Base-by-base conservation (phyloP, 2,329 filamentous ascomycete genomes). In the Penicillium sp. region DNA sequence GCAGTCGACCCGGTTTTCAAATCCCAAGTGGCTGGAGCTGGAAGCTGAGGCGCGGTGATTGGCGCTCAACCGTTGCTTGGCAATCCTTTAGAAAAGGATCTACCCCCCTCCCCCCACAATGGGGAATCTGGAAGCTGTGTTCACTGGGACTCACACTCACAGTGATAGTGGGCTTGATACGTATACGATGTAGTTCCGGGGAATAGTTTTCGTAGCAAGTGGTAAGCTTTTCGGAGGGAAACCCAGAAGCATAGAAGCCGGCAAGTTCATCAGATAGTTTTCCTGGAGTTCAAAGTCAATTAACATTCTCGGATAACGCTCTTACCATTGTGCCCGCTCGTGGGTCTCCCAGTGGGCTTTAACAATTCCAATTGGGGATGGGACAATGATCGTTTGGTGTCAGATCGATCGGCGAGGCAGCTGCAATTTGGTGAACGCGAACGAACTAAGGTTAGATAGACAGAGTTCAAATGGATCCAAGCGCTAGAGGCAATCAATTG, bases 251-350 rank as follows among this genome's bases (percentile, higher is more conserved):
- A 54, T 49, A 49, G 25, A 27, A 19, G 7, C 6, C 13, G 42
- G 48, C 53, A 58, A 59, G 49, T 36, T 49, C 53, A n/a, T 25
- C 9, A 31, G 23, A 35, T 39, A 38, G 45, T 29, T 53, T 62
- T 64, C 54, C 60, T 43, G 61, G 58, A 60, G 62, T 38, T 49
- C 49, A 47, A 47, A 55, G 50, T 59, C 15, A 52, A 58, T 56
- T 56, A 53, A 53, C 21, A 48, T 64, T 60, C 52, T 56, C 17
- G 27, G 23, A 29, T 25, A 27, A 42, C 27, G 25, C 44, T 27
- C 44, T 54, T 44, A 44, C 42, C 25, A 44, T 29, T 44, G 25
- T 9, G 6, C 17, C 12, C 31, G 13, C 19, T 43, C 10, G 31
- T 27, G 41, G 50, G 21, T 36, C 31, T n/a, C 6, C 15, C 3